Evolutionary conservation across 495 filamentous ascomycete genomes (phyloP).

Genomic region (Massariosphaeria phaeospora): DNA sequence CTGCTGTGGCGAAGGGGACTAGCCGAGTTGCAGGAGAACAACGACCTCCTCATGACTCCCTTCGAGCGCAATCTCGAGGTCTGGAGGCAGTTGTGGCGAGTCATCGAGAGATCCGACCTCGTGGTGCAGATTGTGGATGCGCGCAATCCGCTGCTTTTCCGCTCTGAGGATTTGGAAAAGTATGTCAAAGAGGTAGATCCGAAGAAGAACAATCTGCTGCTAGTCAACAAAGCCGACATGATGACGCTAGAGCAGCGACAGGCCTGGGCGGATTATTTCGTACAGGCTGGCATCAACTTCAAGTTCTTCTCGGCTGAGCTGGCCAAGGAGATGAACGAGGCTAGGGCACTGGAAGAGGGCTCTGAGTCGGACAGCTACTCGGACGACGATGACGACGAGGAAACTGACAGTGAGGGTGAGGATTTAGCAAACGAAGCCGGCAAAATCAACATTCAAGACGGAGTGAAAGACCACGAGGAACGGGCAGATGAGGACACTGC

Average conservation of each 20-base stretch:
- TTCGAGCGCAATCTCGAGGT: constrained; percentile 98
- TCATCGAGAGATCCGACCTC: constrained; percentile 93
- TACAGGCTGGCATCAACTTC: constrained; percentile 73
- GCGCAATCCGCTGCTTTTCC: constrained; percentile 87
- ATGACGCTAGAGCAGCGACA: constrained; percentile 83
- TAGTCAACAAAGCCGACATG: constrained; percentile 99
- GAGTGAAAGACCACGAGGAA: constrained; percentile 42
- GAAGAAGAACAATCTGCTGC: constrained; percentile 81
- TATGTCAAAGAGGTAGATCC: constrained; percentile 91
- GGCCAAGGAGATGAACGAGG: constrained; percentile 82
- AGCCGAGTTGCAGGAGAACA: constrained; percentile 84
- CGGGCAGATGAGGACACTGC: constrained; percentile 36
- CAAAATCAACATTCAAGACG: constrained; percentile 29
- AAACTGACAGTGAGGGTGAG: constrained; percentile 32
- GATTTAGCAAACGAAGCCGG: constrained; percentile 35
- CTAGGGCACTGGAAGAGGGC: constrained; percentile 46
- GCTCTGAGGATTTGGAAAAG: constrained; percentile 84
- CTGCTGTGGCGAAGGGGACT: constrained; percentile 85
- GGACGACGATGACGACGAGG: constrained; percentile 26
- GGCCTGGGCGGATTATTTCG: constrained; percentile 85
- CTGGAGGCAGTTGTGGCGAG: constrained; percentile 97
- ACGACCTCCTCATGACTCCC: constrained; percentile 95
- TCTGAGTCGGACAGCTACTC: constrained; percentile 41
- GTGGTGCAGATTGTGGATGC: constrained; percentile 99
- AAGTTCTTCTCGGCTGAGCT: constrained; percentile 93